Evolutionary conservation across 495 filamentous ascomycete genomes (phyloP), one percentile per base, ranked within the genome.

Genomic region (Clavariopsis aquatica): DNA sequence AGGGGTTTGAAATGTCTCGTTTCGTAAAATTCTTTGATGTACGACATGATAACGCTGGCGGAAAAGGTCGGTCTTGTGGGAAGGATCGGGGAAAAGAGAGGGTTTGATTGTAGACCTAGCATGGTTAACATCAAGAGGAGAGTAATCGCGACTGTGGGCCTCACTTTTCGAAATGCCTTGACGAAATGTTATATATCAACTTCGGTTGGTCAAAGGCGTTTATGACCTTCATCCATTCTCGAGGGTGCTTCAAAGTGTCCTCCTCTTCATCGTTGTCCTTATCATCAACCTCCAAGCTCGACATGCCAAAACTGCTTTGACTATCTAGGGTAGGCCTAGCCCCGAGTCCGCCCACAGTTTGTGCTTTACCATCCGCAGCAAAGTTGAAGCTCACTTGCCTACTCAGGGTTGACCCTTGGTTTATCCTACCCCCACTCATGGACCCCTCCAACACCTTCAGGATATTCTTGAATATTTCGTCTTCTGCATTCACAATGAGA

Each of bases 1-100:
- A 2, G 92, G 89, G 15, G 86, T 84, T 71, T 97, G 93, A 69
- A 98, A 98, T 9, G 90, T 84, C 72, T 97, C 93, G 72, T 96
- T 96, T 31, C 94, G 87, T 13, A 98, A 81, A 15, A 98, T 82
- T 6, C 95, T 85, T 69, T 96, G 92, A 71, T 97, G 89, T 28
- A 98, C 84, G 38, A 97, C 79, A 65, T 96, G 88, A 73, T 93
- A 96, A 49, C 93, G 82, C 72, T 96, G 90, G 49, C 92, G 85
- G 76, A 97, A 96, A 47, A 96, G 77, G 12, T 85, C 77, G 9
- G 90, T 96, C 69, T 96, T 96, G 68, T 90, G 87, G 4, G 88
- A 84, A 22, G 91, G 86, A 0, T 85, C 79, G 0, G 94, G 92
- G 58, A 98, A 85, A 34, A 97, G 75, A 0, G 89, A 87, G 17